A percentile compares a stretch with the other conserved stretches of the same genome.
Conservation (phyloP, 2,329 filamentous ascomycete species). For the Verticillium alfalfae region DNA sequence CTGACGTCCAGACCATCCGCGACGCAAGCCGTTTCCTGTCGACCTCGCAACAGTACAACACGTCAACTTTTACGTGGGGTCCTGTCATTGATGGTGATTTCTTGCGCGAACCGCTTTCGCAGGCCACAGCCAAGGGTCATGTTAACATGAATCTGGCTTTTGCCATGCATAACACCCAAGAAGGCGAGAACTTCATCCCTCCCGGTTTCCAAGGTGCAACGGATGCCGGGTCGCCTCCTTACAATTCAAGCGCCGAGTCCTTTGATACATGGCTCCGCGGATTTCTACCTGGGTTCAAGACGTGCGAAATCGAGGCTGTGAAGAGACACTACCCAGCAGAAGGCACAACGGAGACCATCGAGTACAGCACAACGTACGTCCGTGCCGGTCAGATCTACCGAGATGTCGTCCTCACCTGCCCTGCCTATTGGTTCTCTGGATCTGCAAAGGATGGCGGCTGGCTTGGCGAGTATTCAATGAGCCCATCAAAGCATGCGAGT, state of each 20-base stretch:
- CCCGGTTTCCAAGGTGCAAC: slow-evolving; percentile 32
- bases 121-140: slow-evolving; percentile 34
- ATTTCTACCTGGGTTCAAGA: slow-evolving; percentile 43
- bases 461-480: slow-evolving; percentile 54
- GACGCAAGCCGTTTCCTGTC: slow-evolving; percentile 45
- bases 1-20: slow-evolving; percentile 46
- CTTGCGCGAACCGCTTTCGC: slow-evolving; percentile 38
- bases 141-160: slow-evolving; percentile 42
- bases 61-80: slow-evolving; percentile 53
- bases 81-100: slow-evolving; percentile 55
- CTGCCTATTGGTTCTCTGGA: slow-evolving; percentile 49
- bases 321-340: slow-evolving; percentile 39
- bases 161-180: slow-evolving; percentile 57
- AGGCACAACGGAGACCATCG: slow-evolving; percentile 41
- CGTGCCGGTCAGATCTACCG: slow-evolving; percentile 53
- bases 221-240: slow-evolving; percentile 29
- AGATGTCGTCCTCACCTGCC: slow-evolving; percentile 54
- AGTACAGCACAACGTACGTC: slow-evolving; percentile 44
- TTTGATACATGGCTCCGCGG: slow-evolving; percentile 49
- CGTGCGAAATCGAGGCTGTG: slow-evolving; percentile 29
- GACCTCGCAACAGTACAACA: slow-evolving; percentile 44
- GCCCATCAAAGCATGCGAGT: slow-evolving; percentile 52
- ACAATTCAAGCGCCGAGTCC: slow-evolving; percentile 41
- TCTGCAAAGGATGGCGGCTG: slow-evolving; percentile 39
- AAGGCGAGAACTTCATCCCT: slow-evolving; percentile 58